Evolutionary conservation across 2,329 filamentous ascomycete species (phyloP), one percentile per base, ranked within the genome.

Genomic region (Atkinsonella texensis): DNA sequence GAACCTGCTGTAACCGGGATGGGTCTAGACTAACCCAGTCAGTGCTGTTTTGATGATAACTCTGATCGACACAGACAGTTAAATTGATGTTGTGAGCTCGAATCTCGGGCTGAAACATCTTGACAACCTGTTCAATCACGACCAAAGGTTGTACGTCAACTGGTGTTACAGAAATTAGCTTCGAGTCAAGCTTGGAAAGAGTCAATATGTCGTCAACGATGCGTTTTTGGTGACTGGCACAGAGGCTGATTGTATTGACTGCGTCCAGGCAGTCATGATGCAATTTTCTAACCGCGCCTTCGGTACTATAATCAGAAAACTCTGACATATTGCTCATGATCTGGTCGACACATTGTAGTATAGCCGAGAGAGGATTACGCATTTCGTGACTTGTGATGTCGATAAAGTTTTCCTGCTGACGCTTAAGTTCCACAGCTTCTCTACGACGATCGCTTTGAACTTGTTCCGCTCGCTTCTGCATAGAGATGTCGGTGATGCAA

Each of bases 401-500:
- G 57, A 86, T 85, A 59, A 85, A 86, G 57, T 85, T 85, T 58
- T 81, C 78, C 57, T 81, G 77, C 55, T 85, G 81, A 18, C 80
- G 74, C 64, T 91, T 91, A 55, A 89, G 75, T 62, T 90, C 85
- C 2, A 89, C 79, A 0, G 87, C 89, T 63, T 91, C 87, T 60
- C 89, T 80, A 61, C 86, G 84, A 53, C 87, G 81, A 41, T 83
- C 76, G 59, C 42, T 52, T 17, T 52, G 51, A 3, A 52, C 48
- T 7, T 50, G 51, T 79, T 93, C 88, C 1, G 87, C 87, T 73
- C 83, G 84, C 64, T 94, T 94, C 63, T 93, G 87, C 50, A 85
- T 79, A 23, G 84, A 89, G 57, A 94, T 94, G 61, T 94, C 87
- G 0, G 87, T 90, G 49, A 93, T 84, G 60, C 82, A 85, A 49